These are phyloP conservation scores for Penicillium sp. DNA, from an alignment of 2,329 filamentous ascomycete species.

Conservation along the genomic window DNA sequence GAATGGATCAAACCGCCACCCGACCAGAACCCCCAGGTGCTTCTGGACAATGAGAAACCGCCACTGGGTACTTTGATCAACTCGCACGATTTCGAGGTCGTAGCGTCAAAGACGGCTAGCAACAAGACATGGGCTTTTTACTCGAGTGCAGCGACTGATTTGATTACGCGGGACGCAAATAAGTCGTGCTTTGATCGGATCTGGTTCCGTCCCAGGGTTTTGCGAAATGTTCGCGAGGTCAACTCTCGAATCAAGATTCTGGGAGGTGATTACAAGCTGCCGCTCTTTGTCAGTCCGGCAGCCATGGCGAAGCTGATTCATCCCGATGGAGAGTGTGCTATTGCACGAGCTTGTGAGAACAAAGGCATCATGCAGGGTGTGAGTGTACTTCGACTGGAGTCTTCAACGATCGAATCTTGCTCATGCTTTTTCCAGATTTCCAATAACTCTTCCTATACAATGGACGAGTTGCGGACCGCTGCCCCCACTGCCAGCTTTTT, in stretches of 20 bases:
- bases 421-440: slow-evolving; percentile 43
- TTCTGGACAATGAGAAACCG: slow-evolving; percentile 42
- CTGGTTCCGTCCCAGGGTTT: slow-evolving; percentile 55
- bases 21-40: slow-evolving; percentile 25
- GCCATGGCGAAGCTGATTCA: slow-evolving; percentile 62
- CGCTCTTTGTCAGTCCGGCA: slow-evolving; percentile 61
- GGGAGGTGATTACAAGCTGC: slow-evolving; percentile 50
- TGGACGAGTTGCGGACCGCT: slow-evolving; percentile 51
- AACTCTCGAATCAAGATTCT: slow-evolving; percentile 53
- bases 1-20: slow-evolving; percentile 46
- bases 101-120: slow-evolving; percentile 52
- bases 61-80: slow-evolving; percentile 55
- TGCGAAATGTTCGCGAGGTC: slow-evolving; percentile 54
- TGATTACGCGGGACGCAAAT: slow-evolving; percentile 56
- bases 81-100: slow-evolving; percentile 57
- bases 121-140: slow-evolving; percentile 67
- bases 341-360: slow-evolving; percentile 51
- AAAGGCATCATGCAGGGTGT: slow-evolving; percentile 55
- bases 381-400: slow-evolving; percentile 9
- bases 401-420: neutral
- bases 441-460: slow-evolving; percentile 58
- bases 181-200: slow-evolving; percentile 53
- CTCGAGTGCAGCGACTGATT: slow-evolving; percentile 61
- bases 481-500: slow-evolving; percentile 45
- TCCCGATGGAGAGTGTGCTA: slow-evolving; percentile 58